Base-by-base conservation (phyloP, 2,329 filamentous ascomycete genomes). In the Aspergillus melleus region DNA sequence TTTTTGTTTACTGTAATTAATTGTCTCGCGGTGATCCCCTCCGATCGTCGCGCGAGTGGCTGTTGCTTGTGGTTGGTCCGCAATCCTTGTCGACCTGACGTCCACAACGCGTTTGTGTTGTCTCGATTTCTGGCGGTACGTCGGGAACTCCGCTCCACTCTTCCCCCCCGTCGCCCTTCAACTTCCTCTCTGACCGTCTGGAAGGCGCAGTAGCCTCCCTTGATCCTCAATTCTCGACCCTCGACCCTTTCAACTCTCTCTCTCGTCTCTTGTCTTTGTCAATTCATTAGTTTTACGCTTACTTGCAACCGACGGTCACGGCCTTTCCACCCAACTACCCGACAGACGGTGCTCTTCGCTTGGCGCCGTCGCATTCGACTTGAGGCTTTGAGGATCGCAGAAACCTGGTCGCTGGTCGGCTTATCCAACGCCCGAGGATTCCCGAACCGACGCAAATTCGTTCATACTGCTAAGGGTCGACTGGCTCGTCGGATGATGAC, bases 361-460 rank as follows among this genome's bases (percentile, higher is more conserved):
- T 50, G 29, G 36, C n/a, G 22, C 58, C 20, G 30, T 66, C 61
- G 59, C 58, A 62, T 59, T 59, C 36, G 51, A 30, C 49, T 58
- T 49, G 49, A 54, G 19, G 14, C 6, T 47, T 22, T 22, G 22
- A 22, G 19, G 44, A 47, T 47, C 19, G 22, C 51, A 60, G 57
- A 64, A 63, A 49, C 59, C 51, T 64, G 59, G 69, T 74, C 72
- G 72, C 71, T 69, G 71, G 70, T 65, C 71, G 70, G 72, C 71
- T 71, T 57, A 30, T 47, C 51, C 61, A 61, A 58, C 36, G 59
- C 55, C 47, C 30, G 42, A 19, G 42, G 57, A 30, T 22, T n/a
- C 46, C 50, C 55, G 36, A 52, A 46, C 49, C 55, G 42, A 65
- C 52, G n/a, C 26, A 22, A 16, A 16, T 32, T 4, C 42, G 30